phyloP scores from a whole-genome alignment of 768 basidiomycete genomes.

The Cyclocybe aegerita region DNA sequence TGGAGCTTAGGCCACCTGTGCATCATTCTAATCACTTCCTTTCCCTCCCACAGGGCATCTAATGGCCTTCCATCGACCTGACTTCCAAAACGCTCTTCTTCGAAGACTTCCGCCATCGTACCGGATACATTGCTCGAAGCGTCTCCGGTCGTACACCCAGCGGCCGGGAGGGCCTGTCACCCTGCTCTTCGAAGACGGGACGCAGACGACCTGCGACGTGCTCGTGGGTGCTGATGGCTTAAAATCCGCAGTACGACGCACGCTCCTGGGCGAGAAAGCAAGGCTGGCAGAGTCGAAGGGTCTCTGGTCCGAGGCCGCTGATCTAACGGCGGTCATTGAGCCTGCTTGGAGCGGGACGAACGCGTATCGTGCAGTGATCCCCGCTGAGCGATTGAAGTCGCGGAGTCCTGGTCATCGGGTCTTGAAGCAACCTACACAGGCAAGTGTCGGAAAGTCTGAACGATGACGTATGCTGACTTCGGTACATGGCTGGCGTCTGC shows the following conservation, averaged over 20 bases:
- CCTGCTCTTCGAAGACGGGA: slow-evolving; percentile 62
- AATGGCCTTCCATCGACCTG: slow-evolving; percentile 61
- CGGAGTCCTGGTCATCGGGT: slow-evolving; percentile 46
- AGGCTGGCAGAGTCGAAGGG: slow-evolving; percentile 32
- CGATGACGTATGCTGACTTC: not conserved
- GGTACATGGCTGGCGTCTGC: not conserved
- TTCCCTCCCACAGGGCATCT: slow-evolving; percentile 37
- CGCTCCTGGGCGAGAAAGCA: slow-evolving; percentile 37
- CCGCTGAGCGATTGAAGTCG: slow-evolving; percentile 43
- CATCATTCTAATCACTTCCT: not conserved
- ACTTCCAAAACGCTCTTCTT: slow-evolving; percentile 63
- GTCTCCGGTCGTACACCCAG: slow-evolving; percentile 56
- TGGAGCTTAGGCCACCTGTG: not conserved
- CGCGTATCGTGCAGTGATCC: slow-evolving; percentile 61
- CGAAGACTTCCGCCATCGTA: slow-evolving; percentile 44
- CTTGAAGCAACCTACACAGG: slow-evolving; percentile 48
- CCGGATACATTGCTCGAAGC: slow-evolving; percentile 53
- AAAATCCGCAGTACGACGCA: slow-evolving; percentile 51
- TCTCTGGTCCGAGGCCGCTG: slow-evolving; percentile 35
- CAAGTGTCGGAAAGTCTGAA: slow-evolving; percentile 20
- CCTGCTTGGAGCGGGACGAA: slow-evolving; percentile 60
- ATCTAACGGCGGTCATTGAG: slow-evolving; percentile 41
- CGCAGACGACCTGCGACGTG: slow-evolving; percentile 58
- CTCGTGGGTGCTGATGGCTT: slow-evolving; percentile 73
- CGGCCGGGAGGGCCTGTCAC: slow-evolving; percentile 38